These are phyloP conservation scores for Chenopodium berlandieri DNA, from an alignment of 148 eudicot genomes.

Conservation along the genomic window DNA sequence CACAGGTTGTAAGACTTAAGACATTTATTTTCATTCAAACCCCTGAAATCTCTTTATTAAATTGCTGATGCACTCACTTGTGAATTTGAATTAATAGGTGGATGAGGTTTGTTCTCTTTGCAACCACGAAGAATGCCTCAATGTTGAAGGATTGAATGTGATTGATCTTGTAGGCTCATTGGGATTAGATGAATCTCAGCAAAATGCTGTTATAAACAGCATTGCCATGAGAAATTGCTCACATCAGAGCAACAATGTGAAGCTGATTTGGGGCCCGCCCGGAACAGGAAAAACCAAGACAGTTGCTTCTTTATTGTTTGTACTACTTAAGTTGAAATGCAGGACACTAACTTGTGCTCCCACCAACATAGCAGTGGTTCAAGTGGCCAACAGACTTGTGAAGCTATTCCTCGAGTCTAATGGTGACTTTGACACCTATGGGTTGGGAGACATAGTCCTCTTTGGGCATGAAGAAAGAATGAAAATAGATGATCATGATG, in stretches of 20 bases:
- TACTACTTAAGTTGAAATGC: conserved; percentile 35
- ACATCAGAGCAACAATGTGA: conserved; percentile 24
- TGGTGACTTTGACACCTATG: conserved; percentile 13
- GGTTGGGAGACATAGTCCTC: conserved; percentile 43
- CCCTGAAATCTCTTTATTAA: too few species aligned
- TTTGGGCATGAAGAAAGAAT: conserved; percentile 42
- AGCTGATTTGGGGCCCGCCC: conserved; percentile 72
- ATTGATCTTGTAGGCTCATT: neutral
- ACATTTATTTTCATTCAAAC: too few species aligned
- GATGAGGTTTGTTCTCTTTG: conserved; percentile 16
- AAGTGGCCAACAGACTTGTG: conserved; percentile 40
- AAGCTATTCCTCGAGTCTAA: conserved; percentile 18
- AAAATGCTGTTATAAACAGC: conserved; percentile 23
- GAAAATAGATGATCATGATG: conserved; percentile 38
- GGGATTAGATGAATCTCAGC: conserved; percentile 28
- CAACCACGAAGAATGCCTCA: neutral
- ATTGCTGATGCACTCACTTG: too few species aligned
- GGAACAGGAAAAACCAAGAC: conserved; percentile 74
- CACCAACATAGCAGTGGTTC: conserved; percentile 53
- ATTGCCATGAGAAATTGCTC: conserved; percentile 20
- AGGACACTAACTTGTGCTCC: conserved; percentile 63
- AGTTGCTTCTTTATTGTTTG: conserved; percentile 38
- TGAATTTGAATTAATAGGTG: too few species aligned
- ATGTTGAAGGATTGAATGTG: neutral
- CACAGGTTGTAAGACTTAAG: too few species aligned